phyloP scores from a whole-genome alignment of 495 filamentous ascomycete genomes.

The Aspergillus kassunensis region DNA sequence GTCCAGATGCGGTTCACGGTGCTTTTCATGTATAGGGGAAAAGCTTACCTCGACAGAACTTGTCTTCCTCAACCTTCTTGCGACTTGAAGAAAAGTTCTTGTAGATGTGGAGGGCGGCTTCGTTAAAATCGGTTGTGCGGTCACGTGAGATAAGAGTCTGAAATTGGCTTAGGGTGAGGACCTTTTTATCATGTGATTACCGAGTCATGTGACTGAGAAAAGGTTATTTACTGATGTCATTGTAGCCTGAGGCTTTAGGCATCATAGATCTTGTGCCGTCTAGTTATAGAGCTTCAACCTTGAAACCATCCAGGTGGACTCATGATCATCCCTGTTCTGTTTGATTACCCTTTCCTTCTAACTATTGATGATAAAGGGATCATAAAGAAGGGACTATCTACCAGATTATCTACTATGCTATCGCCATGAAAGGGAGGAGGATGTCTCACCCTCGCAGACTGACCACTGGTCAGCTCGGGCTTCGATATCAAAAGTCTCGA shows the following conservation, averaged over 20 bases:
- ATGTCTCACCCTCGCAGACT: slow-evolving; percentile 25
- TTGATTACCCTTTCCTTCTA: slow-evolving; percentile 1
- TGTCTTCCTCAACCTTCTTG: slow-evolving; percentile 57
- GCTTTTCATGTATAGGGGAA: neutral
- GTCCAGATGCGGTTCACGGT: neutral
- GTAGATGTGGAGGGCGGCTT: slow-evolving; percentile 24
- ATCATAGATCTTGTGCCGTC: neutral
- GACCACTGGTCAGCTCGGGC: neutral
- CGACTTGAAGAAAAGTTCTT: slow-evolving; percentile 34
- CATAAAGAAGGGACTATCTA: too few species aligned
- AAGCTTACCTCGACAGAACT: slow-evolving; percentile 50
- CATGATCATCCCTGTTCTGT: neutral
- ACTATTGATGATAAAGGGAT: too few species aligned
- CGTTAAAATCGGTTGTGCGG: slow-evolving; percentile 48
- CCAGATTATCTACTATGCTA: slow-evolving; percentile 12
- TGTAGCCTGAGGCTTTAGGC: neutral
- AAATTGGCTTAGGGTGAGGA: slow-evolving; percentile 8
- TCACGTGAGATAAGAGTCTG: slow-evolving; percentile 32
- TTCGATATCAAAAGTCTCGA: slow-evolving; percentile 10
- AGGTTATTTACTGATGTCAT: slow-evolving; percentile 4
- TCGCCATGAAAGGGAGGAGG: slow-evolving; percentile 23
- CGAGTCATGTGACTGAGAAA: slow-evolving; percentile 3
- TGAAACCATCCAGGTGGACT: too few species aligned
- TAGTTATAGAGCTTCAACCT: too few species aligned
- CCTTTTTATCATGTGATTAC: slow-evolving; percentile 11